These are phyloP conservation scores for Candida vaughaniae DNA, from an alignment of 805 yeast genomes.

Conservation along the genomic window DNA sequence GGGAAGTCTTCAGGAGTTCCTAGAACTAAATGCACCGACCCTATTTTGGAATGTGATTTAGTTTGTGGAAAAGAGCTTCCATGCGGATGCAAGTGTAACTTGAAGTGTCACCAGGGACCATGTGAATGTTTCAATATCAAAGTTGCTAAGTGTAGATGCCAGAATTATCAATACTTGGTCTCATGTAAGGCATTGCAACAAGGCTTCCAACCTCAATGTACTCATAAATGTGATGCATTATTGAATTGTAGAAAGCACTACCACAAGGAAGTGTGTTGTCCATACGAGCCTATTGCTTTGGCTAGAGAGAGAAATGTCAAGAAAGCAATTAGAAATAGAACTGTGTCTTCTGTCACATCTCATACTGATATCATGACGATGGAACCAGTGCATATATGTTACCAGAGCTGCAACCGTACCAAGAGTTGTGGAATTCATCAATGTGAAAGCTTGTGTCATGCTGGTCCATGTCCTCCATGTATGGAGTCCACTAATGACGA, in stretches of 20 bases:
- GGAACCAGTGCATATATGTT: conserved; percentile 75
- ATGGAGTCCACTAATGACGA: conserved; percentile 79
- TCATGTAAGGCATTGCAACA: conserved; percentile 60
- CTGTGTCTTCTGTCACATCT: conserved; percentile 26
- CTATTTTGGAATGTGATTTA: conserved; percentile 71
- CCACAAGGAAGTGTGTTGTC: conserved; percentile 70
- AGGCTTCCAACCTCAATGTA: conserved; percentile 60
- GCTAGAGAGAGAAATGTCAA: conserved; percentile 53
- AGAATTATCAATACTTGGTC: conserved; percentile 51
- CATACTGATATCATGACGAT: conserved; percentile 51
- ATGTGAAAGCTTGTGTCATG: conserved; percentile 72
- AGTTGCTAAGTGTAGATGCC: conserved; percentile 62
- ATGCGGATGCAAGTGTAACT: conserved; percentile 74
- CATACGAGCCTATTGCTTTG: conserved; percentile 60
- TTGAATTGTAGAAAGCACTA: conserved; percentile 80
- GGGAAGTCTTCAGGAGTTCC: conserved; percentile 56
- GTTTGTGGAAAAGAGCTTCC: conserved; percentile 60
- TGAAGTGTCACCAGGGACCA: conserved; percentile 73
- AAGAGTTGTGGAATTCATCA: conserved; percentile 62
- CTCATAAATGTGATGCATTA: conserved; percentile 67
- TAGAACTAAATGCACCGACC: conserved; percentile 68
- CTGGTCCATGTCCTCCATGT: conserved; percentile 80
- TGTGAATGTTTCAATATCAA: conserved; percentile 64
- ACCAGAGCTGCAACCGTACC: conserved; percentile 59
- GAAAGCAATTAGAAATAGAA: conserved; percentile 49